These are phyloP conservation scores for Mycena filopes DNA, from an alignment of 768 basidiomycete genomes.

Conservation along the genomic window DNA sequence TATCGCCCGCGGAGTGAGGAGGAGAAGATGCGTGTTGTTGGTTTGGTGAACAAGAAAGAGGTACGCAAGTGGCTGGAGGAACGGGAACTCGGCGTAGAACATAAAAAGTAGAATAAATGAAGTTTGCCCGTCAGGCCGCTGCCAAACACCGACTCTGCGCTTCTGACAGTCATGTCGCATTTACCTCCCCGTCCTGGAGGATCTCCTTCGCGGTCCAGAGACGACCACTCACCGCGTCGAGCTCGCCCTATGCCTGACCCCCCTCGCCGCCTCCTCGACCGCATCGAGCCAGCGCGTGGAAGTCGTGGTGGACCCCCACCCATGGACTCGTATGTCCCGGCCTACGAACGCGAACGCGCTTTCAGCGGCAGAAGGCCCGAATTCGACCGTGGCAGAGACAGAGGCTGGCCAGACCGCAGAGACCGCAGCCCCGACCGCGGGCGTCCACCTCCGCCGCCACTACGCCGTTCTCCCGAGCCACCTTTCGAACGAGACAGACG, in stretches of 20 bases:
- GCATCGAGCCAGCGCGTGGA: constrained; percentile 17
- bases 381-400: constrained; percentile 19
- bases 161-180: constrained; percentile 1
- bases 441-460: not conserved
- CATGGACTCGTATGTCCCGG: constrained; percentile 25
- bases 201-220: not conserved
- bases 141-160: no score
- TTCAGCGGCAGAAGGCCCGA: constrained; percentile 2
- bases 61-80: constrained; percentile 87
- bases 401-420: constrained; percentile 17
- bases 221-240: not conserved
- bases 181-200: constrained; percentile 18
- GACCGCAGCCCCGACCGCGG: constrained; percentile 15
- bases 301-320: not conserved
- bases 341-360: constrained; percentile 7
- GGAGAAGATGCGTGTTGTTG: constrained; percentile 55
- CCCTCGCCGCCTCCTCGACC: constrained; percentile 23
- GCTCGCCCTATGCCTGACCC: constrained; percentile 3
- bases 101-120: not conserved
- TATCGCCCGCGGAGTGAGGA: constrained; percentile 69
- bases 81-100: constrained; percentile 28
- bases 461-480: constrained; percentile 8
- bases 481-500: constrained; percentile 23
- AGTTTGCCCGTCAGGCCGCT: no score
- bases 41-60: constrained; percentile 80